Evolutionary conservation across 176 grass and related monocot genomes (phyloP).

Genomic region (Hordeum marinum): DNA sequence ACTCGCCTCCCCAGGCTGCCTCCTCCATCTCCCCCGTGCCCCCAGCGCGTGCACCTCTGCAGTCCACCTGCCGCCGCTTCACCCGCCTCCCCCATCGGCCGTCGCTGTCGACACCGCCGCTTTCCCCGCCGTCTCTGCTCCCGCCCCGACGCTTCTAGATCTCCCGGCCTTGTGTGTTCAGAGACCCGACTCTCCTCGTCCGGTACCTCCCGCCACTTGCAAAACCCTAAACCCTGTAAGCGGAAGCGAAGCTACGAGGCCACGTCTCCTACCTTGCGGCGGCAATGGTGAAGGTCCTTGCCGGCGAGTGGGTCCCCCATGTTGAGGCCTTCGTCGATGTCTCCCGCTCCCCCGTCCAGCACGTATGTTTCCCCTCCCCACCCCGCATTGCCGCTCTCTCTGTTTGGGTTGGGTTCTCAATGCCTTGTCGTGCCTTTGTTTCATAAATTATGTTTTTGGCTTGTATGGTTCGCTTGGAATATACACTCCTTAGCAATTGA

Average conservation of each 20-base stretch:
- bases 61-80: background rate
- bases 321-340: slow-evolving; percentile 66
- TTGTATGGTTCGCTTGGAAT: background rate
- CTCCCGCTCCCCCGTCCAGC: slow-evolving; percentile 40
- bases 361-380: slow-evolving; percentile 32
- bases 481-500: background rate
- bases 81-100: background rate
- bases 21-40: no score
- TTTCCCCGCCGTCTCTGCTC: background rate
- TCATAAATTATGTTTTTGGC: background rate
- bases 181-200: background rate
- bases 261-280: background rate
- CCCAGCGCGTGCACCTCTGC: no score
- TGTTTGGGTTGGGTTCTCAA: background rate
- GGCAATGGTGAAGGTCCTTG: slow-evolving; percentile 45
- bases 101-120: background rate
- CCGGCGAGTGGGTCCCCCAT: slow-evolving; percentile 49
- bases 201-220: background rate
- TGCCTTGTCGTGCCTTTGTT: background rate
- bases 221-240: slow-evolving; percentile 42
- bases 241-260: background rate
- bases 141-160: background rate
- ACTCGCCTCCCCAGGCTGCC: no score
- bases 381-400: background rate
- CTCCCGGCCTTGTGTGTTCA: background rate